Percentiles rank a stretch among this genome's conserved stretches.
phyloP scores from a whole-genome alignment of 75 land plant species.

The Selaginella moellendorffii region DNA sequence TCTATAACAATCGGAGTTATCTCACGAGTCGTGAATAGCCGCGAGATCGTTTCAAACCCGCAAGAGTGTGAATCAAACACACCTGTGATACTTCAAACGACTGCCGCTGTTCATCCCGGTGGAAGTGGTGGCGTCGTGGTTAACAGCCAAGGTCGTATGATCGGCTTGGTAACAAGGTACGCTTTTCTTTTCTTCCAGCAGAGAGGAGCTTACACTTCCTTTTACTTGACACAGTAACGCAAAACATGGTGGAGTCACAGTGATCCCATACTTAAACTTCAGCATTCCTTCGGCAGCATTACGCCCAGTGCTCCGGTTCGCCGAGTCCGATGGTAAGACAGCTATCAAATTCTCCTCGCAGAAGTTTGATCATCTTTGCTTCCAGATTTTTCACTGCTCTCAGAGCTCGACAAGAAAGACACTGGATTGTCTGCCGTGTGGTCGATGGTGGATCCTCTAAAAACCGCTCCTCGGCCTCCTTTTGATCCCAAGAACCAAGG shows the following conservation, averaged over 20 bases:
- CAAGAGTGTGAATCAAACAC: too few species aligned
- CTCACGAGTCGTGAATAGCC: slow-evolving; percentile 51
- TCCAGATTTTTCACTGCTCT: slow-evolving; percentile 31
- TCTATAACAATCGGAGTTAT: slow-evolving; percentile 68
- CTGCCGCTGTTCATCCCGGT: slow-evolving; percentile 95
- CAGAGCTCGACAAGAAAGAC: slow-evolving; percentile 46
- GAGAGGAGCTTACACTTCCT: not conserved
- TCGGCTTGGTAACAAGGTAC: slow-evolving; percentile 90
- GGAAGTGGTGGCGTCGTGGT: slow-evolving; percentile 92
- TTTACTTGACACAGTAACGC: slow-evolving; percentile 48
- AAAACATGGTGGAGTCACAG: slow-evolving; percentile 65
- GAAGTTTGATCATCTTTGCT: slow-evolving; percentile 2
- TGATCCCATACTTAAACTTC: slow-evolving; percentile 84
- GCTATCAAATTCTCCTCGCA: not conserved
- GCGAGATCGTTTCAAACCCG: too few species aligned
- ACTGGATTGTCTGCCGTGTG: slow-evolving; percentile 62
- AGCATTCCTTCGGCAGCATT: slow-evolving; percentile 75
- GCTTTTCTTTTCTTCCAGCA: not conserved
- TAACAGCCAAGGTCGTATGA: slow-evolving; percentile 65
- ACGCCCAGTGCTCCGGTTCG: slow-evolving; percentile 45
- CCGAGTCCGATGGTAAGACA: slow-evolving; percentile 26
- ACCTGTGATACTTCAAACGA: slow-evolving; percentile 82
- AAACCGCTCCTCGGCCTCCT: not conserved
- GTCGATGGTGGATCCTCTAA: slow-evolving; percentile 59
- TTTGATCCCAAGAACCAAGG: slow-evolving; percentile 14